These are phyloP conservation scores for Salix udensis DNA, from an alignment of 345 rosid genomes.

Conservation along the genomic window DNA sequence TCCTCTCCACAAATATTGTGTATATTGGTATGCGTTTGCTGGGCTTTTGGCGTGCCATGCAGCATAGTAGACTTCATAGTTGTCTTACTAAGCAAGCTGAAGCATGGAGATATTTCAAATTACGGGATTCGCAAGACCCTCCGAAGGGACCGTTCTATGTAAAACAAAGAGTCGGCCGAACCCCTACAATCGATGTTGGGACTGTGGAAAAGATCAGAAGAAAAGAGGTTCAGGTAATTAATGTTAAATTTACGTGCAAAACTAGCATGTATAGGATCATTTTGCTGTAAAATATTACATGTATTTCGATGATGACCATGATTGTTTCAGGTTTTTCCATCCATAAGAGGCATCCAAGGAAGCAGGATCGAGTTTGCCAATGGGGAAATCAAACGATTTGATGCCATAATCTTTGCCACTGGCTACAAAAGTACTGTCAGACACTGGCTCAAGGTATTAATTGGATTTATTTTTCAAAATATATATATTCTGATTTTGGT, in stretches of 20 bases:
- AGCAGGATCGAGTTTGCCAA: not conserved
- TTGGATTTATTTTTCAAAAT: not conserved
- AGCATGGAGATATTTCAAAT: constrained; percentile 4
- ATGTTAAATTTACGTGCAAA: too few relatives aligned
- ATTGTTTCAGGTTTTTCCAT: not conserved
- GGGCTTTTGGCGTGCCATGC: constrained; percentile 10
- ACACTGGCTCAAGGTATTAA: constrained; percentile 11
- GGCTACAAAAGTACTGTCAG: constrained; percentile 11
- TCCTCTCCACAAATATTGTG: constrained; percentile 19
- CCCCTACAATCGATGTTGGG: constrained; percentile 26
- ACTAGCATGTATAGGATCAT: too few relatives aligned
- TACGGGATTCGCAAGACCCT: constrained; percentile 39
- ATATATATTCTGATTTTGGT: too few relatives aligned
- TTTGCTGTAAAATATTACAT: too few relatives aligned
- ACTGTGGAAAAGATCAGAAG: constrained; percentile 9
- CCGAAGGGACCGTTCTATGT: constrained; percentile 11
- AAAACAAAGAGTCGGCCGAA: constrained; percentile 7
- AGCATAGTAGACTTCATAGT: constrained; percentile 17
- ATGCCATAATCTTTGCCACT: constrained; percentile 5
- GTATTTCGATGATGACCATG: too few relatives aligned
- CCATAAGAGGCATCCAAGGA: not conserved
- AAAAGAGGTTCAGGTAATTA: constrained; percentile 5
- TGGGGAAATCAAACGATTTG: not conserved
- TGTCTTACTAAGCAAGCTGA: not conserved
- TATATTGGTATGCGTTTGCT: constrained; percentile 28